Percentiles rank a stretch among this genome's conserved stretches.
Evolutionary conservation across 192 early-diverging fungal species (phyloP).

Genomic region (Mortierella alpina): DNA sequence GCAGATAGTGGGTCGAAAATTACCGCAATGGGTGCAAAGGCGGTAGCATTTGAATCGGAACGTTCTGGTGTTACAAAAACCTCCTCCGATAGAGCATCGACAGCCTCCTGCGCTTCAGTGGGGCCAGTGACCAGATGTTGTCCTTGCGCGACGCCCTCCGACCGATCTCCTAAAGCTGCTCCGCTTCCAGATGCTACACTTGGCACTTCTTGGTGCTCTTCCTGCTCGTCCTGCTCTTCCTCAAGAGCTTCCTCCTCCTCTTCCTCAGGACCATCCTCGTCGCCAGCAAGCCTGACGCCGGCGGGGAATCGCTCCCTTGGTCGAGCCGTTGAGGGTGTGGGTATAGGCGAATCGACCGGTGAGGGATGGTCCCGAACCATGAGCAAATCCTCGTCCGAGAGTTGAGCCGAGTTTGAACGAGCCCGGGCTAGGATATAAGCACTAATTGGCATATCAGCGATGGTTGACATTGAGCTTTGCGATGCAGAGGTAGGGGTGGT

Average conservation of each 20-base stretch:
- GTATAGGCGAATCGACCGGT: constrained; percentile 44
- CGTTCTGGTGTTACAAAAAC: too few relatives aligned
- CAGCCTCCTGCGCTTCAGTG: not conserved
- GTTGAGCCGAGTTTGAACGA: constrained; percentile 18
- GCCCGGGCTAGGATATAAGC: constrained; percentile 26
- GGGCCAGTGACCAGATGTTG: not conserved
- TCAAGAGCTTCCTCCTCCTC: constrained; percentile 6
- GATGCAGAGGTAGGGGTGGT: constrained; percentile 21
- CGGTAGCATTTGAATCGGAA: not conserved
- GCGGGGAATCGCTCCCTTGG: constrained; percentile 44
- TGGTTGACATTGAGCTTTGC: constrained; percentile 21
- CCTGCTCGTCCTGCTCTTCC: not conserved
- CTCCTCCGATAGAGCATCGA: too few relatives aligned
- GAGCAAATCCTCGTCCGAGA: constrained; percentile 31
- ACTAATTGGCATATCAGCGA: constrained; percentile 40
- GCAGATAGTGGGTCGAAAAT: constrained; percentile 9
- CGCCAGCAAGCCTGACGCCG: constrained; percentile 20
- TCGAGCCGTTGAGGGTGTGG: constrained; percentile 50
- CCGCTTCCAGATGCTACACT: not conserved
- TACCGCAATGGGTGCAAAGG: too few relatives aligned
- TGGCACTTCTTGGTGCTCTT: too few relatives aligned
- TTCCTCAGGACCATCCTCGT: constrained; percentile 12
- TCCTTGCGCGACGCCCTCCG: not conserved
- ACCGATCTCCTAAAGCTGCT: not conserved
- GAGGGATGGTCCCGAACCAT: constrained; percentile 13